Evolutionary conservation across 2,329 filamentous ascomycete genomes (phyloP), one percentile per base, ranked within the genome.

Genomic region (Fusarium scirpi): DNA sequence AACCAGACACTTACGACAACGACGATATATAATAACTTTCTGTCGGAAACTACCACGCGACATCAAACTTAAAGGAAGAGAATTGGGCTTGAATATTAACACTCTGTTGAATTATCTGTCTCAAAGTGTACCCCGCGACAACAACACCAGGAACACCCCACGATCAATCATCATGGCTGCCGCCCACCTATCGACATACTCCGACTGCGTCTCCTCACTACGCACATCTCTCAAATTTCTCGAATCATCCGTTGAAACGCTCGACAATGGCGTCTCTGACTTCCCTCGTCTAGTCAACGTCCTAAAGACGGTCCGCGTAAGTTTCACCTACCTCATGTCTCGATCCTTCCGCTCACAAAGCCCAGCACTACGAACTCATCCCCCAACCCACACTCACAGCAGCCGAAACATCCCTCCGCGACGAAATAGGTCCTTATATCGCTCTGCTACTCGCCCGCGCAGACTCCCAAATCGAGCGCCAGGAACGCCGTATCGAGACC

Each of bases 371-470:
- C 81, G 94, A 98, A 80, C 90, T 97, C 44, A 92, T 97, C 73
- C 93, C 94, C 18, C 93, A 97, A 78, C 89, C 92, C 15, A 92
- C 92, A 54, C 89, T 98, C 46, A 90, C 91, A 66, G 87, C 91
- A 68, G 94, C 94, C 32, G 94, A 98, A 80, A 86, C 92, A 71
- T 91, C 93, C 7, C 89, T 98, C 20, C 91, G 94, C 74, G 92
- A 93, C 76, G 94, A 97, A 78, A 96, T 97, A 73, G 91, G 91
- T n/a, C 94, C 94, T 11, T 94, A 94, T 79, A 92, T 97, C 69
- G 85, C 90, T 30, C 88, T 90, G 62, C 88, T 98, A 4, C 89
- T 98, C 54, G 87, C 90, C 68, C 91, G 94, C 71, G 93, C 94
- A n/a, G 90, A 94, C 71, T 90, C 91, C 68, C 91, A 97, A 76